Evolutionary conservation across 2,329 filamentous ascomycete species (phyloP).

Genomic region (Trichoderma sp.): DNA sequence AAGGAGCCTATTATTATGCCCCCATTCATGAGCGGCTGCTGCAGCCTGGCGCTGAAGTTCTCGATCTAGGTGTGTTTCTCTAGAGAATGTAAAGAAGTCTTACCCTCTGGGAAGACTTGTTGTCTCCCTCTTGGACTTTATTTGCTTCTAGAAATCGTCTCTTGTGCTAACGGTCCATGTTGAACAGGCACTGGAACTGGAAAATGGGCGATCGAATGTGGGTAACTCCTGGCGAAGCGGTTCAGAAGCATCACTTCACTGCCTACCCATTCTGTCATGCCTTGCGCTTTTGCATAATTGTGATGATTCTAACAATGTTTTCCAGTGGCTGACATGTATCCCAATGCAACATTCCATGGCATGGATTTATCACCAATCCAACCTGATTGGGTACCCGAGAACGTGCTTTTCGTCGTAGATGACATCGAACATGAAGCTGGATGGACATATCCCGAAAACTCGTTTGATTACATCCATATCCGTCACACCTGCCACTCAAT

Average conservation of each 20-base stretch:
- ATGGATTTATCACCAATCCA: conserved; percentile 59
- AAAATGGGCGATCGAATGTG: conserved; percentile 55
- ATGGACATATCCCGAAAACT: conserved; percentile 51
- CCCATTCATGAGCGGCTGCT: conserved; percentile 46
- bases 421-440: conserved; percentile 56
- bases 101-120: not conserved
- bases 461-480: conserved; percentile 55
- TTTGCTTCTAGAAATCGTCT: too few relatives aligned
- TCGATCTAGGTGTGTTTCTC: conserved; percentile 50
- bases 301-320: not conserved
- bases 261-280: too few relatives aligned
- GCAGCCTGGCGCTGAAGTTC: conserved; percentile 48
- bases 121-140: not conserved
- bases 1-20: conserved; percentile 49
- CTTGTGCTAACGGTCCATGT: conserved; percentile 16
- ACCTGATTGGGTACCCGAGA: conserved; percentile 55
- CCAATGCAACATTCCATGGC: conserved; percentile 50
- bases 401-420: conserved; percentile 56
- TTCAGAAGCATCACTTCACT: not conserved
- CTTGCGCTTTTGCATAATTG: not conserved
- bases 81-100: not conserved
- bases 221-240: conserved; percentile 34
- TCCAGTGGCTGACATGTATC: conserved; percentile 54
- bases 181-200: conserved; percentile 54
- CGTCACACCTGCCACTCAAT: conserved; percentile 53